These are phyloP conservation scores for Phlyctochytrium planicorne DNA, from an alignment of 192 early-diverging fungal genomes.

Conservation along the genomic window DNA sequence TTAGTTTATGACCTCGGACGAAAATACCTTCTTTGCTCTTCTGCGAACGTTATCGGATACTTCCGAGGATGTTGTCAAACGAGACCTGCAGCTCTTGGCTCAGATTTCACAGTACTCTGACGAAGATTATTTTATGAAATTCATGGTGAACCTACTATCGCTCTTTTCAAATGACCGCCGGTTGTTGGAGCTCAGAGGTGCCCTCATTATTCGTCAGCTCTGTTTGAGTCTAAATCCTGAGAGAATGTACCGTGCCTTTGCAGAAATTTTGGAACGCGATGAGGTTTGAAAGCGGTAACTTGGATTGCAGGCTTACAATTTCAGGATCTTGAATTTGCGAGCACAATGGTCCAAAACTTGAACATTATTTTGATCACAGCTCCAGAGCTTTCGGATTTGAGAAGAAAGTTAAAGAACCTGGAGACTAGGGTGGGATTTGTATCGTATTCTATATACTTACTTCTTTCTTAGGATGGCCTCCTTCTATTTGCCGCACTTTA, in stretches of 20 bases:
- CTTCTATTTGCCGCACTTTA: constrained; percentile 84
- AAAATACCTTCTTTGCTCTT: constrained; percentile 81
- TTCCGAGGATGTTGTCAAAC: constrained; percentile 75
- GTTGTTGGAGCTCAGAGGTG: constrained; percentile 85
- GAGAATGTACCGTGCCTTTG: constrained; percentile 83
- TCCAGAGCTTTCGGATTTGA: constrained; percentile 80
- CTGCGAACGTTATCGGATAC: constrained; percentile 91
- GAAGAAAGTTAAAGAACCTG: constrained; percentile 76
- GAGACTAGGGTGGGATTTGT: constrained; percentile 55
- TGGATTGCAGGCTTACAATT: neutral
- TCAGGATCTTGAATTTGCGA: constrained; percentile 89
- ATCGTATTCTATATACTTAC: neutral
- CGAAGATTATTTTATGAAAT: constrained; percentile 81
- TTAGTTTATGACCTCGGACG: constrained; percentile 69
- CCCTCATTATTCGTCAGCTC: constrained; percentile 90
- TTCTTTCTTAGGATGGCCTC: constrained; percentile 63
- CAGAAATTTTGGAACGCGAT: constrained; percentile 82
- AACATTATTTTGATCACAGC: constrained; percentile 96
- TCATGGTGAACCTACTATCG: constrained; percentile 85
- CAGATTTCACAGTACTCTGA: constrained; percentile 88
- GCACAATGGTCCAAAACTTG: constrained; percentile 96
- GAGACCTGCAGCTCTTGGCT: constrained; percentile 90
- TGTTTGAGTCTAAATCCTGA: constrained; percentile 90
- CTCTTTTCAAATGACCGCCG: constrained; percentile 87
- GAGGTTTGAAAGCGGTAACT: constrained; percentile 45